Evolutionary conservation across 2,329 filamentous ascomycete genomes (phyloP).

Genomic region (Niveomyces coronatus): DNA sequence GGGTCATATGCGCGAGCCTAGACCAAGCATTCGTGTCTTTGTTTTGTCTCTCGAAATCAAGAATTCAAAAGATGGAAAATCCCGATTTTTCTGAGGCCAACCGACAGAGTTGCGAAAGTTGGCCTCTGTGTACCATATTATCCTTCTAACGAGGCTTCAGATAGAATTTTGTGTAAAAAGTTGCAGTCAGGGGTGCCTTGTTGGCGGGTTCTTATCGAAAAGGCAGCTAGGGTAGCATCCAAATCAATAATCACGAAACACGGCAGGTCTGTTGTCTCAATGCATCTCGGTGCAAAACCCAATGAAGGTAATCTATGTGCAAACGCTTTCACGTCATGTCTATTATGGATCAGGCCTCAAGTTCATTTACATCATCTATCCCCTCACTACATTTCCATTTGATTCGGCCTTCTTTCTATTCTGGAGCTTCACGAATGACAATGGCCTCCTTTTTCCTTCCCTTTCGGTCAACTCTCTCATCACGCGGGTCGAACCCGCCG

Average conservation of each 20-base stretch:
- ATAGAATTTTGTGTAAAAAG: slow-evolving; percentile 34
- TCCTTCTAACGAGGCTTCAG: slow-evolving; percentile 24
- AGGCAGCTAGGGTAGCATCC: slow-evolving; percentile 21
- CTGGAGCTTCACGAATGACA: slow-evolving; percentile 22
- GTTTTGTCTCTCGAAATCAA: background rate
- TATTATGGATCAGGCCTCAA: too few relatives aligned
- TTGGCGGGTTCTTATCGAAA: slow-evolving; percentile 21
- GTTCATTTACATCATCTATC: too few relatives aligned
- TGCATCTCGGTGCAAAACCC: background rate
- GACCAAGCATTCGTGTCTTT: too few relatives aligned
- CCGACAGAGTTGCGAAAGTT: slow-evolving; percentile 8
- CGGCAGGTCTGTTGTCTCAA: background rate
- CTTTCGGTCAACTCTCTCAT: slow-evolving; percentile 79
- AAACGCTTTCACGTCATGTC: too few relatives aligned
- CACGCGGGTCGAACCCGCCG: slow-evolving; percentile 86
- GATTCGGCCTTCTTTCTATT: slow-evolving; percentile 2
- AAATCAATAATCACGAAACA: slow-evolving; percentile 19
- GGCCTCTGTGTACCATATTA: slow-evolving; percentile 30
- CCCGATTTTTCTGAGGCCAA: slow-evolving; percentile 1
- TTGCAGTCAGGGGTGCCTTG: slow-evolving; percentile 23
- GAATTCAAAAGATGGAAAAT: slow-evolving; percentile 5
- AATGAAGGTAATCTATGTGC: too few relatives aligned
- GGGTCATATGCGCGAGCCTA: too few relatives aligned
- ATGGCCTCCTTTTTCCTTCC: slow-evolving; percentile 51
- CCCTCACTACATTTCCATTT: background rate